Percentiles rank a stretch among this genome's conserved stretches.
These are phyloP conservation scores for Pneumocystis jirovecii DNA, from an alignment of 1,139 yeast species.

Conservation along the genomic window DNA sequence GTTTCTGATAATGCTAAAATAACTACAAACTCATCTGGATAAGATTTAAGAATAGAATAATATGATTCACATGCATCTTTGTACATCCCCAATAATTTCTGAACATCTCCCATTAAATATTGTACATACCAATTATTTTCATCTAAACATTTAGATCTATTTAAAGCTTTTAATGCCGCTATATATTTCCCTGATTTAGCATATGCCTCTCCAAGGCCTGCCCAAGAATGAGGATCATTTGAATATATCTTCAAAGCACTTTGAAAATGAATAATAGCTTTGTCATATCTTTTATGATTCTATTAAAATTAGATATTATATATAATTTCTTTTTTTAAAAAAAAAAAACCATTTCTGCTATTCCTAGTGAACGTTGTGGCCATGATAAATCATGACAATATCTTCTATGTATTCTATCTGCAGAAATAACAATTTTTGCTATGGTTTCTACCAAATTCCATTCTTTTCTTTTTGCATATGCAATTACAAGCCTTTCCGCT, in stretches of 20 bases:
- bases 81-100: conserved; percentile 37
- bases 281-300: conserved; percentile 38
- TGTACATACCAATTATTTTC: conserved; percentile 44
- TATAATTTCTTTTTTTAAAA: not conserved
- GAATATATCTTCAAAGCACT: conserved; percentile 59
- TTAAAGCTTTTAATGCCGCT: conserved; percentile 74
- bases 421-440: conserved; percentile 35
- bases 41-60: conserved; percentile 29
- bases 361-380: not conserved
- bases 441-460: conserved; percentile 79
- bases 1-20: conserved; percentile 45
- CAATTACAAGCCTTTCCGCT: conserved; percentile 55
- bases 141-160: conserved; percentile 42
- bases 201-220: conserved; percentile 90
- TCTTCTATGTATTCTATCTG: conserved; percentile 30
- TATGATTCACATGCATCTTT: conserved; percentile 33
- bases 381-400: not conserved
- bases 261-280: conserved; percentile 82
- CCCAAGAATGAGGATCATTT: conserved; percentile 67
- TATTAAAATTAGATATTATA: not conserved
- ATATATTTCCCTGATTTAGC: conserved; percentile 68
- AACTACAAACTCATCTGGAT: conserved; percentile 43
- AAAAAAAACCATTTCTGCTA: not conserved
- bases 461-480: conserved; percentile 49
- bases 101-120: conserved; percentile 53